phyloP scores from a whole-genome alignment of 176 grass and related monocot genomes.

The Olyra latifolia region DNA sequence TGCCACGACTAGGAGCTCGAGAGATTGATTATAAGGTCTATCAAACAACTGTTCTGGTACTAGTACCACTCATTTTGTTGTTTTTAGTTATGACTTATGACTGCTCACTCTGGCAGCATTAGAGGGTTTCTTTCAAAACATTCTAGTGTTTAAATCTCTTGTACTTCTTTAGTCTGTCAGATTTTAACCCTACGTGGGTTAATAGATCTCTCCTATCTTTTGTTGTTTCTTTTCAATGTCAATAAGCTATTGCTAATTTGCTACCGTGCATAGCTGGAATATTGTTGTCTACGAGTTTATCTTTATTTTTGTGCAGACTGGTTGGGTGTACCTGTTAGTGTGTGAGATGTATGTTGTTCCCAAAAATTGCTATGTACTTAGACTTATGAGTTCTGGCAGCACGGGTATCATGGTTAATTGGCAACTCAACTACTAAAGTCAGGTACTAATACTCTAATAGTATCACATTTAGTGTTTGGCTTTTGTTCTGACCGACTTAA shows the following conservation, averaged over 20 bases:
- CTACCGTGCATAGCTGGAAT: slow-evolving; percentile 27
- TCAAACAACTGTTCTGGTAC: slow-evolving; percentile 34
- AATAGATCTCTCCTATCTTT: slow-evolving; percentile 4
- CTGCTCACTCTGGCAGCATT: slow-evolving; percentile 12
- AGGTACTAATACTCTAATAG: background rate
- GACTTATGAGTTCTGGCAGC: background rate
- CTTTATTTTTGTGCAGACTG: slow-evolving; percentile 18
- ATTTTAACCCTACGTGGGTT: slow-evolving; percentile 29
- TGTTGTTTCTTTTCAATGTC: slow-evolving; percentile 17
- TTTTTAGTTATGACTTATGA: slow-evolving; percentile 30
- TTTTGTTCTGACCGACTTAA: background rate
- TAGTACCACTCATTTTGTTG: slow-evolving; percentile 14
- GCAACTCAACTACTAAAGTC: background rate
- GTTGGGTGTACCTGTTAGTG: slow-evolving; percentile 9
- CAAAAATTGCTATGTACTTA: background rate
- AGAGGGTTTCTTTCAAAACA: slow-evolving; percentile 10
- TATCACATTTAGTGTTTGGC: background rate
- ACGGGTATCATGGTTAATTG: slow-evolving; percentile 13
- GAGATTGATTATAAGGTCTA: slow-evolving; percentile 23
- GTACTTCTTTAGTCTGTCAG: slow-evolving; percentile 25
- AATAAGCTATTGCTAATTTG: slow-evolving; percentile 22
- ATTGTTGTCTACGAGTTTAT: slow-evolving; percentile 25
- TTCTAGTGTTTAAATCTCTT: slow-evolving; percentile 25
- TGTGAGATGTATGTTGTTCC: background rate
- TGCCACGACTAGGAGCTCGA: slow-evolving; percentile 1